Percentiles rank a stretch among this genome's conserved stretches.
phyloP scores from a whole-genome alignment of 148 eudicot species.

The Silene latifolia region DNA sequence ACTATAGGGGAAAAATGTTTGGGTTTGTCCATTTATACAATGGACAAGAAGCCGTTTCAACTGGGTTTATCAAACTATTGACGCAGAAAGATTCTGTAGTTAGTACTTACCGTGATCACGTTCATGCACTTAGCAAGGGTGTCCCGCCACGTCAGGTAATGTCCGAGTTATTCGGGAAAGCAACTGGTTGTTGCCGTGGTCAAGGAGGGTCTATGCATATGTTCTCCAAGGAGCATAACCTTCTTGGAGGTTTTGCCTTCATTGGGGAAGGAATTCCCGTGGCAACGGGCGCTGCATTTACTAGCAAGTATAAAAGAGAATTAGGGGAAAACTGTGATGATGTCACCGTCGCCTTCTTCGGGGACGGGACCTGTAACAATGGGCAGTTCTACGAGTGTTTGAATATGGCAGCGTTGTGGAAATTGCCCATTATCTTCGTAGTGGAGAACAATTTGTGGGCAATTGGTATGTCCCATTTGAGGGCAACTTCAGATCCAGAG shows the following conservation, averaged over 20 bases:
- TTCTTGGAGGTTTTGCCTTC: conserved; percentile 93
- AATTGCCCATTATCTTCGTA: conserved; percentile 86
- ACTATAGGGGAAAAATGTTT: conserved; percentile 95
- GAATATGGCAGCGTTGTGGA: conserved; percentile 99
- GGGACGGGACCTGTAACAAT: conserved; percentile 91
- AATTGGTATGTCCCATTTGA: conserved; percentile 94
- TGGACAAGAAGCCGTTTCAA: conserved; percentile 94
- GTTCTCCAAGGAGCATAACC: conserved; percentile 89
- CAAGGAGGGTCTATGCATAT: conserved; percentile 99
- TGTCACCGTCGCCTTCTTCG: conserved; percentile 81
- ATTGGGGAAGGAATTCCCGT: conserved; percentile 97
- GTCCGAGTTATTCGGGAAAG: conserved; percentile 96
- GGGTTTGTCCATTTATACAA: conserved; percentile 92
- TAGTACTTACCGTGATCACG: conserved; percentile 90
- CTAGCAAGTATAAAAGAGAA: conserved; percentile 72
- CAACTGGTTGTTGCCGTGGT: conserved; percentile 90
- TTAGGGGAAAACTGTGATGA: conserved; percentile 79
- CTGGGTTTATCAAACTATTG: conserved; percentile 86
- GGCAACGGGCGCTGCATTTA: conserved; percentile 91
- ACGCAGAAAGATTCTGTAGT: conserved; percentile 69
- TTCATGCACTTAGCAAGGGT: conserved; percentile 85
- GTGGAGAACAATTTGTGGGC: conserved; percentile 99
- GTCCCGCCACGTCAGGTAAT: conserved; percentile 79
- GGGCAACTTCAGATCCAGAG: conserved; percentile 88
- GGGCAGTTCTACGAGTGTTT: conserved; percentile 97